phyloP scores from a whole-genome alignment of 768 basidiomycete species.

The Pleurotus tuber-regium region DNA sequence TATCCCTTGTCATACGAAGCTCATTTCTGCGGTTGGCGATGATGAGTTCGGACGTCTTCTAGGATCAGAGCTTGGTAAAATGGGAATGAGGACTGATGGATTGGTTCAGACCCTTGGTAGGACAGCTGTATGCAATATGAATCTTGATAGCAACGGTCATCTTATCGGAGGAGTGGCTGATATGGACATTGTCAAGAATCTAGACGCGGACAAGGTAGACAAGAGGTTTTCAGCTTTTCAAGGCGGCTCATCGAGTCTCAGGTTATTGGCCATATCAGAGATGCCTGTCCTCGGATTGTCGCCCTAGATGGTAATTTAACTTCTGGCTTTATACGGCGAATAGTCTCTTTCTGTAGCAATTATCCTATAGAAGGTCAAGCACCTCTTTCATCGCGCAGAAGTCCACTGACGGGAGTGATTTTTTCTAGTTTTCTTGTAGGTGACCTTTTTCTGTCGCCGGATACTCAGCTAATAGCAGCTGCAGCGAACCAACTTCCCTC shows the following conservation, averaged over 20 bases:
- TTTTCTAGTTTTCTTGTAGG: conserved; percentile 72
- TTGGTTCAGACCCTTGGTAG: conserved; percentile 37
- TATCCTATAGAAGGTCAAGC: conserved; percentile 52
- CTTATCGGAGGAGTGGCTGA: conserved; percentile 89
- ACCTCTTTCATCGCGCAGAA: neutral
- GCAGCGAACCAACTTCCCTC: conserved; percentile 93
- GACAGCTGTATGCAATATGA: conserved; percentile 86
- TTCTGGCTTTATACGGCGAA: conserved; percentile 42
- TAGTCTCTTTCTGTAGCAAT: conserved; percentile 52
- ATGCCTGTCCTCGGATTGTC: conserved; percentile 54
- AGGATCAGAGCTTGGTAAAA: conserved; percentile 45
- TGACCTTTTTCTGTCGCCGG: conserved; percentile 8
- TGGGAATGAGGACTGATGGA: conserved; percentile 86
- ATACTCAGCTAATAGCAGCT: conserved; percentile 13
- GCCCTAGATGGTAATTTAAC: conserved; percentile 79
- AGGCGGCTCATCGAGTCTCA: too few species aligned
- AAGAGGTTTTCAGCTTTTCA: too few species aligned
- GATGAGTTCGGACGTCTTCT: conserved; percentile 79
- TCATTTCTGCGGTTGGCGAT: conserved; percentile 74
- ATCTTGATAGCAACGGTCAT: conserved; percentile 68
- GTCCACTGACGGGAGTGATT: conserved; percentile 4
- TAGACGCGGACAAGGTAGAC: conserved; percentile 45
- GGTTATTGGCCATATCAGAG: conserved; percentile 49
- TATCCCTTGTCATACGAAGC: conserved; percentile 37
- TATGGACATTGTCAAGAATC: conserved; percentile 66